A percentile compares a stretch with the other conserved stretches of the same genome.
phyloP scores from a whole-genome alignment of 1,139 yeast species.

The Casaregolazyma lundiana region DNA sequence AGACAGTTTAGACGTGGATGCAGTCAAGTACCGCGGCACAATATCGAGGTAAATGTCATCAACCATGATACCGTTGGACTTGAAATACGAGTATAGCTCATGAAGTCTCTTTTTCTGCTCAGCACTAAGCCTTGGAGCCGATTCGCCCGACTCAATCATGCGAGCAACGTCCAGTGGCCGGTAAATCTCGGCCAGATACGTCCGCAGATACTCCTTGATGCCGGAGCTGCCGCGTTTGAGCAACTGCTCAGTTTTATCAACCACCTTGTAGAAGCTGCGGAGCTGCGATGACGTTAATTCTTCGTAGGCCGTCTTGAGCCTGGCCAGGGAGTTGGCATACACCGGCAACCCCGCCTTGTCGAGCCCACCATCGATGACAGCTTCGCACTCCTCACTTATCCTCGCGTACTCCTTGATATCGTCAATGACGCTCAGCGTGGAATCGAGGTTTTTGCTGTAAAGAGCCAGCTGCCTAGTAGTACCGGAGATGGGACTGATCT shows the following conservation, averaged over 20 bases:
- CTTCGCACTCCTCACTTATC: slow-evolving; percentile 30
- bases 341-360: slow-evolving; percentile 15
- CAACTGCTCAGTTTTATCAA: slow-evolving; percentile 26
- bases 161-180: slow-evolving; percentile 25
- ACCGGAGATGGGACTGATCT: slow-evolving; percentile 66
- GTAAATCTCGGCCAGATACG: slow-evolving; percentile 21
- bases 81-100: slow-evolving; percentile 8
- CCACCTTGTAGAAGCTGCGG: slow-evolving; percentile 29
- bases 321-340: slow-evolving; percentile 23
- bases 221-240: slow-evolving; percentile 23
- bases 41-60: slow-evolving; percentile 11
- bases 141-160: slow-evolving; percentile 15
- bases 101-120: slow-evolving; percentile 3
- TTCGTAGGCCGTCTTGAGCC: slow-evolving; percentile 23
- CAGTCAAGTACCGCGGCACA: slow-evolving; percentile 6
- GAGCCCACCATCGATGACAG: slow-evolving; percentile 25
- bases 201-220: slow-evolving; percentile 24
- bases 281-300: slow-evolving; percentile 26
- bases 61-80: slow-evolving; percentile 3
- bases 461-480: slow-evolving; percentile 55
- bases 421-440: slow-evolving; percentile 55
- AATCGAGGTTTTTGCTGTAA: slow-evolving; percentile 51
- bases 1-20: slow-evolving; percentile 3
- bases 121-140: slow-evolving; percentile 18
- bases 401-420: slow-evolving; percentile 65